Evolutionary conservation across 805 yeast species (phyloP).

Genomic region (Hanseniaspora lindneri): DNA sequence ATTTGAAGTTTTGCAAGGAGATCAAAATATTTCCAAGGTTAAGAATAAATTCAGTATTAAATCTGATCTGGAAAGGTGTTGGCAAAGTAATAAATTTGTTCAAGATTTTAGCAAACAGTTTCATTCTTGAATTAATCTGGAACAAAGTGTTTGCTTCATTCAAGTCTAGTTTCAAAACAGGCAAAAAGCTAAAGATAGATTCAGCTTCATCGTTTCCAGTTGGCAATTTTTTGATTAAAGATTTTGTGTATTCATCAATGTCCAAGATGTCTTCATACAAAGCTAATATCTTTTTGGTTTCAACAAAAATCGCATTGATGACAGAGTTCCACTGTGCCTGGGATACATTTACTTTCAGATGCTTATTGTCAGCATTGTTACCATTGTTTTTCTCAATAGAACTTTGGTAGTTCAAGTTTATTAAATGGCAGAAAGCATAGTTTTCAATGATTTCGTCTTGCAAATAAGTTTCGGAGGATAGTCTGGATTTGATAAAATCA

Average conservation of each 20-base stretch:
- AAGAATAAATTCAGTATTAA: constrained; percentile 53
- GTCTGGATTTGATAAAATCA: constrained; percentile 28
- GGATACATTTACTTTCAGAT: constrained; percentile 28
- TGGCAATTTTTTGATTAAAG: constrained; percentile 35
- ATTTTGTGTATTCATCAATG: constrained; percentile 40
- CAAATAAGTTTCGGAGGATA: background rate
- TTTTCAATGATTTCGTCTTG: constrained; percentile 36
- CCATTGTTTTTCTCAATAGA: constrained; percentile 21
- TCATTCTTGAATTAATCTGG: constrained; percentile 41
- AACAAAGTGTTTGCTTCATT: constrained; percentile 42
- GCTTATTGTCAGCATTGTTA: constrained; percentile 18
- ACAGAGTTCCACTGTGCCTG: constrained; percentile 38
- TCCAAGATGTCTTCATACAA: constrained; percentile 51
- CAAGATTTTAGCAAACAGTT: constrained; percentile 37
- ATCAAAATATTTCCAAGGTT: constrained; percentile 42
- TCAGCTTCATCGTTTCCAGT: constrained; percentile 12
- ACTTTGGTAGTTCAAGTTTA: constrained; percentile 38
- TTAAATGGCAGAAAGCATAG: constrained; percentile 44
- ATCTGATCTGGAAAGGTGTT: constrained; percentile 43
- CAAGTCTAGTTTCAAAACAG: constrained; percentile 47
- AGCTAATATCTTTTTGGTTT: constrained; percentile 43
- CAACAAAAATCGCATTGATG: constrained; percentile 38
- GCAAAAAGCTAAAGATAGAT: constrained; percentile 26
- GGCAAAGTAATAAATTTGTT: constrained; percentile 37
- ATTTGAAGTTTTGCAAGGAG: constrained; percentile 43